phyloP scores from a whole-genome alignment of 2,329 filamentous ascomycete genomes.

The Fonsecaea multimorphosa region DNA sequence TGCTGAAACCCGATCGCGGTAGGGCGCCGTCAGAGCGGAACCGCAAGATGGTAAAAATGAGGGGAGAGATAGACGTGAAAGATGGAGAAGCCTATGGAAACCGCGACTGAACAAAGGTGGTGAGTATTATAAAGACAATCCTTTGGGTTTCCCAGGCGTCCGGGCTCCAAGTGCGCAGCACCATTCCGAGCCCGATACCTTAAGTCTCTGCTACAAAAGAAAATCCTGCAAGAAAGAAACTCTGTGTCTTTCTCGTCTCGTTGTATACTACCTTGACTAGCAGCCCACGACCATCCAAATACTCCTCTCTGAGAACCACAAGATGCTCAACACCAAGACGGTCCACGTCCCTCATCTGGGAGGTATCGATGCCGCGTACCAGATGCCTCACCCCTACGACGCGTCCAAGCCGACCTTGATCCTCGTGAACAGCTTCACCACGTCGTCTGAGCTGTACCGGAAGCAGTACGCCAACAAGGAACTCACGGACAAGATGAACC shows the following conservation, averaged over 20 bases:
- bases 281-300: background rate
- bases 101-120: background rate
- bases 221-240: background rate
- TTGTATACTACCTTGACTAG: background rate
- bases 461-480: constrained; percentile 48
- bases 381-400: constrained; percentile 55
- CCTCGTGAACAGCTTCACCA: constrained; percentile 60
- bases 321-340: constrained; percentile 39
- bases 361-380: constrained; percentile 57
- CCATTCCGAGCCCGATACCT: background rate
- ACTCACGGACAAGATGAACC: constrained; percentile 52
- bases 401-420: constrained; percentile 58
- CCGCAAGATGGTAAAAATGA: background rate
- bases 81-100: background rate
- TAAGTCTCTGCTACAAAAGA: background rate
- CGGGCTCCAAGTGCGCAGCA: background rate
- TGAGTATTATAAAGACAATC: background rate
- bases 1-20: background rate
- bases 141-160: background rate
- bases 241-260: background rate
- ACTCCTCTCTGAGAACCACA: constrained; percentile 7
- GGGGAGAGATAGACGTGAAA: background rate
- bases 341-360: constrained; percentile 58
- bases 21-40: background rate
- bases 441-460: constrained; percentile 54